Evolutionary conservation across 2,329 filamentous ascomycete genomes (phyloP), one percentile per base, ranked within the genome.

Genomic region (Colletotrichum tanaceti): DNA sequence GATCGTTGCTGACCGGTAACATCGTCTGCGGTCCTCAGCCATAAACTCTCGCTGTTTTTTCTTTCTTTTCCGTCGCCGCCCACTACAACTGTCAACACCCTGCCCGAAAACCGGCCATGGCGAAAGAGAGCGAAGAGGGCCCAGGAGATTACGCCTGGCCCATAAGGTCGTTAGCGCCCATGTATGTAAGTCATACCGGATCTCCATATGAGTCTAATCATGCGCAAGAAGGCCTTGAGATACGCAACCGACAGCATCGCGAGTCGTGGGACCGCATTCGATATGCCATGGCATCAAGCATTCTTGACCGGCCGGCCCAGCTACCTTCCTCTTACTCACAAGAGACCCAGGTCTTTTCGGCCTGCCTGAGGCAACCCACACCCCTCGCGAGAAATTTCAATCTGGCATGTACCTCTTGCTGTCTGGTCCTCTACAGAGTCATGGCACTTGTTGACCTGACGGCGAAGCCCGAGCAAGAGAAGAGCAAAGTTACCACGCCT

Each of bases 181-280:
- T 46, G 46, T 63, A 70, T 70, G 67, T 68, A 70, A 68, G 67
- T 68, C 67, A 70, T 70, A 58, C 63, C 53, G 63, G 67, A 63
- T 63, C 64, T 63, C 58, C 41, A 63, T 63, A 68, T 57, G 65
- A 68, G 62, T 61, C 65, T 65, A 68, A 68, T 41, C 65, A 60
- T 65, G 65, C 65, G 65, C 62, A 57, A 43, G 35, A 47, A 68
- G 65, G 65, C 62, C 57, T 66, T 55, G 66, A 66, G 49, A 57
- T 50, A 61, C 6, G 63, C 65, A 69, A 57, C 55, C 63, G 62
- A 55, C 50, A 61, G 55, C 55, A 66, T 65, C 63, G 57, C 66
- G 66, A 69, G 66, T 69, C 66, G 66, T 66, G 66, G 32, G 50
- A 50, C 44, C 28, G 62, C 50, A 69, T 61, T 47, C 60, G 28